Evolutionary conservation across 768 basidiomycete species (phyloP).

Genomic region (Leccinum longicurvipes): DNA sequence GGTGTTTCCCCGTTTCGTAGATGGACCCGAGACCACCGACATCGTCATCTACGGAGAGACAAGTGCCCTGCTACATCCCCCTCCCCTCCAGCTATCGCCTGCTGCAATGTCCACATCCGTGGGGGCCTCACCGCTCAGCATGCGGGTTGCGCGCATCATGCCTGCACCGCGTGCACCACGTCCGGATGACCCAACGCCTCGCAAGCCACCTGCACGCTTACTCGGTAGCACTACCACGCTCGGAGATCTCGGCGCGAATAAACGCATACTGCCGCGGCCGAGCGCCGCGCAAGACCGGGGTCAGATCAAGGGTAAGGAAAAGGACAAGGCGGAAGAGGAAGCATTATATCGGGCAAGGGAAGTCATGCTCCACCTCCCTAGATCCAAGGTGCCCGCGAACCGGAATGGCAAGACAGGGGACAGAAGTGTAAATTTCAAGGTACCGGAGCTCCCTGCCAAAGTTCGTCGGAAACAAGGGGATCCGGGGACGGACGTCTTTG

Average conservation of each 20-base stretch:
- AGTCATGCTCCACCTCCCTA: slow-evolving; percentile 38
- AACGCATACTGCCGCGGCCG: slow-evolving; percentile 19
- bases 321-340: slow-evolving; percentile 26
- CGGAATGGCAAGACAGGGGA: slow-evolving; percentile 9
- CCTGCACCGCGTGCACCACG: slow-evolving; percentile 46
- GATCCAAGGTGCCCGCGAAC: slow-evolving; percentile 13
- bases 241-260: slow-evolving; percentile 18
- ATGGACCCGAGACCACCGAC: slow-evolving; percentile 67
- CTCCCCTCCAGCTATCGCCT: slow-evolving; percentile 7
- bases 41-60: slow-evolving; percentile 54
- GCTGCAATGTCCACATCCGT: slow-evolving; percentile 19
- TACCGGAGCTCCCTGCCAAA: slow-evolving; percentile 44
- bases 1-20: slow-evolving; percentile 30
- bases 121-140: slow-evolving; percentile 25
- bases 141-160: slow-evolving; percentile 58
- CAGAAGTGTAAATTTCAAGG: slow-evolving; percentile 36
- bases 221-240: slow-evolving; percentile 3
- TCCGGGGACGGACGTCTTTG: slow-evolving; percentile 31
- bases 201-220: slow-evolving; percentile 50
- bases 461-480: slow-evolving; percentile 16
- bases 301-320: slow-evolving; percentile 16
- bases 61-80: slow-evolving; percentile 9
- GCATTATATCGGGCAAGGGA: slow-evolving; percentile 34
- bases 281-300: neutral
- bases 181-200: slow-evolving; percentile 79